Percentiles rank a stretch among this genome's conserved stretches.
Conservation (phyloP, 2,329 filamentous ascomycete species). For the Aspergillus oerlinghausenensis region DNA sequence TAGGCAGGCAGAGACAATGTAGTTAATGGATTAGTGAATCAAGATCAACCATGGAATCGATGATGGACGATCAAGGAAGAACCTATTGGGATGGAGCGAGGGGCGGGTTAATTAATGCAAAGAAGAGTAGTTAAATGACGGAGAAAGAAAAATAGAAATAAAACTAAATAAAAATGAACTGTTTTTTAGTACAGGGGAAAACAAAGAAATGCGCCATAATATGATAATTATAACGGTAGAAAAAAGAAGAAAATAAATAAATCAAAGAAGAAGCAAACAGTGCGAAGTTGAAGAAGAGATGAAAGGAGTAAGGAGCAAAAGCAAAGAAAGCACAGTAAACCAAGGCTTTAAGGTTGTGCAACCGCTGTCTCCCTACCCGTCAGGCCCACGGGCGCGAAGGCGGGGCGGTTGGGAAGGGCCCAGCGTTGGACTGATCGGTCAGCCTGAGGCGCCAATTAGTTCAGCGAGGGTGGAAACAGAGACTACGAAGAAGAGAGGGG, state of each 20-base stretch:
- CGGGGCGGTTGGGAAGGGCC: conserved; percentile 13
- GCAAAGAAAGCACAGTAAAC: conserved; percentile 7
- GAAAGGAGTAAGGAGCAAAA: neutral
- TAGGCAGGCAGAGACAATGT: neutral
- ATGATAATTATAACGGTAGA: neutral
- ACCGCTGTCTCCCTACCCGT: conserved; percentile 21
- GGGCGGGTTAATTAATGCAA: neutral
- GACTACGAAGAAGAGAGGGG: neutral
- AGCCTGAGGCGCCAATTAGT: conserved; percentile 2
- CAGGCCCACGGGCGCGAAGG: conserved; percentile 20
- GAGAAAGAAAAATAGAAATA: neutral
- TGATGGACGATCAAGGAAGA: neutral
- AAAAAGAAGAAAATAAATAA: neutral
- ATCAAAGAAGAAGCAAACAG: neutral
- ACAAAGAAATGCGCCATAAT: neutral
- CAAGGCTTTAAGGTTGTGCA: conserved; percentile 21
- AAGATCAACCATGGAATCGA: neutral
- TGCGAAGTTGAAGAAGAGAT: conserved; percentile 1
- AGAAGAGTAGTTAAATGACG: neutral
- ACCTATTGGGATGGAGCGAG: neutral
- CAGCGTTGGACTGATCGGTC: neutral
- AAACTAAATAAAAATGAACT: neutral
- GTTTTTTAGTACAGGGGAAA: neutral
- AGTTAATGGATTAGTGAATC: neutral
- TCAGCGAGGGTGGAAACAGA: neutral